Conservation (phyloP, 257 asterid species). For the Handroanthus guayacan region DNA sequence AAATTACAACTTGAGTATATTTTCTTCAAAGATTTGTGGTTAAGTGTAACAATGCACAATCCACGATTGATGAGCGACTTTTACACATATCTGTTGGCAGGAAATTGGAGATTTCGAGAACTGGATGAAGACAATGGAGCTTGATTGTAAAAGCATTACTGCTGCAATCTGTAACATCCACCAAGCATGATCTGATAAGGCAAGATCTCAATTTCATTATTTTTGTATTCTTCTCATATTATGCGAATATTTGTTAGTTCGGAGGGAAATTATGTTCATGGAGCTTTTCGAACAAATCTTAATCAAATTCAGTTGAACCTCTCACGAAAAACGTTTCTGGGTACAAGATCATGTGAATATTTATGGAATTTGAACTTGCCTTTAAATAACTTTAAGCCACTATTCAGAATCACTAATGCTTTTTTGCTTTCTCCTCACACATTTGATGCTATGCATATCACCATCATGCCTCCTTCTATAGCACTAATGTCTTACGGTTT, state of each 20-base stretch:
- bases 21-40: not conserved
- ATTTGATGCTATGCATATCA: not conserved
- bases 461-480: not conserved
- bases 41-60: constrained; percentile 15
- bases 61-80: not conserved
- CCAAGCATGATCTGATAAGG: constrained; percentile 52
- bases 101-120: constrained; percentile 98
- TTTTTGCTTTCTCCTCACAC: not conserved
- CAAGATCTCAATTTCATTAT: constrained; percentile 24
- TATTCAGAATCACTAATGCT: not conserved
- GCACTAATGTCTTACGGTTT: not conserved
- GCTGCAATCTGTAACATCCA: constrained; percentile 90
- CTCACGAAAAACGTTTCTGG: not conserved
- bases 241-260: constrained; percentile 1
- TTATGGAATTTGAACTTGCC: not conserved
- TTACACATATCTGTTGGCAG: constrained; percentile 46
- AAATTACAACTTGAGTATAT: not conserved
- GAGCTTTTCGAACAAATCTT: not conserved
- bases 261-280: not conserved
- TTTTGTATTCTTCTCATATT: not conserved
- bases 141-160: constrained; percentile 84
- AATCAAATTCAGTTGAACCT: not conserved
- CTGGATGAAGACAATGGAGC: constrained; percentile 99
- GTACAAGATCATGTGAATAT: not conserved
- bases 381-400: not conserved